These are phyloP conservation scores for Corinectria fuckeliana DNA, from an alignment of 2,329 filamentous ascomycete genomes.

Conservation along the genomic window DNA sequence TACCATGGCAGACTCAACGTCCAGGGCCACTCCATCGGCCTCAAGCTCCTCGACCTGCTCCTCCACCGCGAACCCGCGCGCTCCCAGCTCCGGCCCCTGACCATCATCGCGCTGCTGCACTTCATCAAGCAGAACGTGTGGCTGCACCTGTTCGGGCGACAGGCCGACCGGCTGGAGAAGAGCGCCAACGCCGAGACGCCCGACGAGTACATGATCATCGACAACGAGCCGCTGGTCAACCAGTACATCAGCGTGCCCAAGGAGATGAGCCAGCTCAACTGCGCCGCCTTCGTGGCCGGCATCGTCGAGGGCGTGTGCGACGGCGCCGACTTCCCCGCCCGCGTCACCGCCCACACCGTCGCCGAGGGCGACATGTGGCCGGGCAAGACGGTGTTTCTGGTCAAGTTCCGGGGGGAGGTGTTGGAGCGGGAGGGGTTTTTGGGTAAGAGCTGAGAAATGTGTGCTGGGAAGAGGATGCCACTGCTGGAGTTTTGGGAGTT, in stretches of 20 bases:
- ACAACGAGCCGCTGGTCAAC: constrained; percentile 97
- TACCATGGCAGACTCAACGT: constrained; percentile 72
- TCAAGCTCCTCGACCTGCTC: constrained; percentile 93
- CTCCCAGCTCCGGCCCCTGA: constrained; percentile 78
- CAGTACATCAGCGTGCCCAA: constrained; percentile 90
- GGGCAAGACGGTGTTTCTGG: constrained; percentile 91
- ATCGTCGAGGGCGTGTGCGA: constrained; percentile 96
- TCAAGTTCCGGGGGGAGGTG: constrained; percentile 91
- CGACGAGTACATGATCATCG: constrained; percentile 98
- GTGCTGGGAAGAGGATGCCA: not conserved
- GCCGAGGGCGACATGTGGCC: constrained; percentile 86
- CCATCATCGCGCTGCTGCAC: constrained; percentile 89
- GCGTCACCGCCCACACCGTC: constrained; percentile 87
- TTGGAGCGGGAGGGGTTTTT: constrained; percentile 88
- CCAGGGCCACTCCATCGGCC: constrained; percentile 91
- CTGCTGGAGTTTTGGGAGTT: constrained; percentile 34
- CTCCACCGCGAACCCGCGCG: constrained; percentile 80
- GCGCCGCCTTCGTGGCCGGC: constrained; percentile 92
- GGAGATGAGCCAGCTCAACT: constrained; percentile 97
- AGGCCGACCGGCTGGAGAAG: constrained; percentile 92
- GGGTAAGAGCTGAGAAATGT: constrained; percentile 58
- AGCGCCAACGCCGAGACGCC: constrained; percentile 80
- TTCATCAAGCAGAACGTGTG: constrained; percentile 94
- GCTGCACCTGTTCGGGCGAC: constrained; percentile 88
- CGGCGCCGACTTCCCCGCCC: constrained; percentile 85